Percentiles rank a stretch among this genome's conserved stretches.
Conservation (phyloP, 257 asterid species). For the Solanum ahanhuiri region DNA sequence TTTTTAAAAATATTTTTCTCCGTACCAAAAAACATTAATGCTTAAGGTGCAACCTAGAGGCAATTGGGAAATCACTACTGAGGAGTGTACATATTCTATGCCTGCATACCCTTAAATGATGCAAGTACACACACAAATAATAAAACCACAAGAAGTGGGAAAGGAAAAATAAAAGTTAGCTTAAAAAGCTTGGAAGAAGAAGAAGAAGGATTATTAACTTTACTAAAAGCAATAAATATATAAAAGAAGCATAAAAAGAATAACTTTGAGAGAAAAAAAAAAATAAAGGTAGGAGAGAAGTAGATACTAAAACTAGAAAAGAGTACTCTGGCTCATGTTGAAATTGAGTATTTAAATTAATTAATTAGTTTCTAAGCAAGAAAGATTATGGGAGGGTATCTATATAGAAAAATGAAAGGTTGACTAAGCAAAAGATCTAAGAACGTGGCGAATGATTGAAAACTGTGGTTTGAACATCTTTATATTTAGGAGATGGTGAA, state of each 20-base stretch:
- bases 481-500: neutral
- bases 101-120: neutral
- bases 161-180: neutral
- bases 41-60: neutral
- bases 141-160: neutral
- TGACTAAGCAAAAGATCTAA: neutral
- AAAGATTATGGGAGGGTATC: neutral
- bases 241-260: neutral
- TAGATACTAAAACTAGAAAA: neutral
- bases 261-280: neutral
- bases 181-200: neutral
- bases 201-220: neutral
- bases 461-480: neutral
- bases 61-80: neutral
- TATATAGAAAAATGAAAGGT: neutral
- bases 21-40: neutral
- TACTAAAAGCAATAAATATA: neutral
- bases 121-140: neutral
- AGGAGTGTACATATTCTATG: neutral
- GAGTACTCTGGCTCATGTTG: neutral
- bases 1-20: too few relatives aligned
- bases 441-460: neutral
- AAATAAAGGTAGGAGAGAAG: neutral
- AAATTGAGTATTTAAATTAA: neutral
- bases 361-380: neutral